Evolutionary conservation across 2,329 filamentous ascomycete genomes (phyloP), one percentile per base, ranked within the genome.

Genomic region (Chalaropsis thielavioides): DNA sequence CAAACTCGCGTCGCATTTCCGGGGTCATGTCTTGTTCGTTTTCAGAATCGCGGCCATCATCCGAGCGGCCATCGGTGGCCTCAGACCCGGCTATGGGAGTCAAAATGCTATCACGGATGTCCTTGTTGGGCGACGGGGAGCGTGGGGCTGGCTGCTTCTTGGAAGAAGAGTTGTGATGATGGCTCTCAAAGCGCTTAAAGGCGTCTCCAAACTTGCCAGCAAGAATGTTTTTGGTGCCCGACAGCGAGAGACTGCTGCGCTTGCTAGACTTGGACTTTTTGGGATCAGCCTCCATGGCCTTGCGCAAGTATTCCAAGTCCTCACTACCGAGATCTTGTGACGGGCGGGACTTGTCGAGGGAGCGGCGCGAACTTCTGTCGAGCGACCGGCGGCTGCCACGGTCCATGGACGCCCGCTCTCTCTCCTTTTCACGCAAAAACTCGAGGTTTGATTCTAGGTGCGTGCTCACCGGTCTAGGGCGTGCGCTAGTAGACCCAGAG

Each of bases 151-250:
- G 71, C 11, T 69, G 68, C 24, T 61, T 72, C 66, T 70, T 69
- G 67, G 56, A 68, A 70, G 71, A 41, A 2, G 43, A 40, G 11
- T 62, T 44, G 2, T 62, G 35, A 43, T 65, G 74, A 67, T 78
- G 81, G 27, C 78, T 80, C 73, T 99, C 94, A 70, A 97, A 97
- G 5, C 88, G 83, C 71, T 92, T 90, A 76, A 97, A 96, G 2
- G 92, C 92, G 71, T 96, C 92, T 0, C 92, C 90, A 73, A 97
- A 96, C 70, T 88, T 90, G 27, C 91, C 89, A 4, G 86, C 87
- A n/a, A 96, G 79, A 44, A 95, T 84, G 66, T 84, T 89, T 74
- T 94, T 95, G 31, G 88, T 88, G 46, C 84, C 85, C 6, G 87
- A 84, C 19, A 90, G 75, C 64, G 88, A 80, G 1, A 95, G 75